Evolutionary conservation across 2,329 filamentous ascomycete species (phyloP), one percentile per base, ranked within the genome.

Genomic region (Colletotrichum sp.): DNA sequence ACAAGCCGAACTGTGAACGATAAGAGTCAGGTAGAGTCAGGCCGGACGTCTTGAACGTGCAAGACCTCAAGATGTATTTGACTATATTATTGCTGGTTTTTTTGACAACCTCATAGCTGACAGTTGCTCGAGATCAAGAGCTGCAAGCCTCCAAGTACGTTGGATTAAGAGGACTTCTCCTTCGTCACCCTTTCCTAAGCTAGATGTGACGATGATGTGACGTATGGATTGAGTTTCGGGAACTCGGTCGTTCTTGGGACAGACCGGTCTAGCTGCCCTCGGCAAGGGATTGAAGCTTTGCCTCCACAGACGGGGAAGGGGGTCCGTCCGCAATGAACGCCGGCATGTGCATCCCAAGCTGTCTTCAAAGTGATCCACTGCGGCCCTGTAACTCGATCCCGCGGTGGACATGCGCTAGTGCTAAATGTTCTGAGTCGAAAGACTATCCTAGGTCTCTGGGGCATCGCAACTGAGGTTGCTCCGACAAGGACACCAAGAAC

Each of bases 21-120:
- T 1, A 19, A 5, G 15, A 39, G 0, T 19, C 0, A 19, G 16
- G 0, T 9, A 9, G 3, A 44, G 8, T 44, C 36, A 0, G 36
- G 4, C 2, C 16, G 8, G 36, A 9, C 5, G 0, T 44, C 0
- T 19, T 0, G 16, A 44, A 2, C 8, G 5, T 44, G 36, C 8
- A 19, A 11, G 16, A 1, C 36, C 36, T 44, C 4, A 44, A 44
- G 16, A 8, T 19, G 8, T 6, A 44, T 19, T 6, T 19, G 15
- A 5, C 3, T 0, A 0, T 44, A 1, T 44, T 44, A 9, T 0
- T 44, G 0, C 36, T 44, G 16, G 5, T 1, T 19, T 44, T 2
- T 44, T 8, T 9, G 5, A 3, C 8, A 44, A 0, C 1, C 16
- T 44, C 16, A 0, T 0, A 44, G 9, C 2, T 44, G 39, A 6